Evolutionary conservation across 2,329 filamentous ascomycete genomes (phyloP), one percentile per base, ranked within the genome.

Genomic region (Cytospora piceae): DNA sequence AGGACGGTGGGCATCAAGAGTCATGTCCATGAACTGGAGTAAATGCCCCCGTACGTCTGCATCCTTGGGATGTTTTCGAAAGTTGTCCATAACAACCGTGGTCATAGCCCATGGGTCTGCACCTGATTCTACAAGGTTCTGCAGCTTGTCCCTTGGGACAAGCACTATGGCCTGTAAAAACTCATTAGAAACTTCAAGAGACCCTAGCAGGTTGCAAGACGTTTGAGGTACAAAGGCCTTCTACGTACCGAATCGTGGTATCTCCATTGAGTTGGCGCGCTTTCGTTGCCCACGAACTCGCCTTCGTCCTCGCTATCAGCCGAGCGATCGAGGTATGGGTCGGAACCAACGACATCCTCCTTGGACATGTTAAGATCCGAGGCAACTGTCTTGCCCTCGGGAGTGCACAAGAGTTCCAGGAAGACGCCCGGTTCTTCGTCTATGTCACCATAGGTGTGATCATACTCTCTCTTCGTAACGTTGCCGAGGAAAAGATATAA

Each of bases 401-500:
- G 15, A 17, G 14, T 27, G 32, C 46, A 59, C 4, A 64, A 31
- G 17, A 1, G 31, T 4, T 59, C 55, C 46, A 59, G n/a, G 22
- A 11, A 31, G 14, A 68, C 42, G 2, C 11, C 15, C 20, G 61
- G 2, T 61, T 49, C 54, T 37, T 63, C 5, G 0, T 55, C 51
- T 32, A 68, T 68, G 5, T 55, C 54, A 9, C 54, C 24, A 49
- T 29, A n/a, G 15, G 59, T 20, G 11, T 67, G 61, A 3, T 58
- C 49, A 3, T n/a, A 14, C 27, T 68, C 9, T 17, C 32, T 59
- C 54, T 68, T 70, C 4, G 69, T 70, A 58, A 73, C 49, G 9
- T 68, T 66, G 1, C 71, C 70, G 22, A 74, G 63, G 14, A 72
- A 56, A n/a, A 73, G 42, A 4, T 53, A 60, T 20, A 70, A 67